Evolutionary conservation across 164 flowering plant species (phyloP).

Genomic region (Stephania cephalantha): DNA sequence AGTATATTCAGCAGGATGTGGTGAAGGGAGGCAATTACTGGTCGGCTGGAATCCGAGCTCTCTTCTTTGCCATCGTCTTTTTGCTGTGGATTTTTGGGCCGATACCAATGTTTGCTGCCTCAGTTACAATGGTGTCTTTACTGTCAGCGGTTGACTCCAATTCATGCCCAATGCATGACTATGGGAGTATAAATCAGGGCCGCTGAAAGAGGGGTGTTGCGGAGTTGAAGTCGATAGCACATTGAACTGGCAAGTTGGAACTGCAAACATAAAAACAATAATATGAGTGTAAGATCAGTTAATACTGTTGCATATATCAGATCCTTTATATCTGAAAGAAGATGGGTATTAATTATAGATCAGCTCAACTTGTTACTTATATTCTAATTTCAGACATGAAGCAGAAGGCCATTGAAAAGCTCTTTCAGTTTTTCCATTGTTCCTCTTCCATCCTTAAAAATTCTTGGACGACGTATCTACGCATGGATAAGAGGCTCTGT

Average conservation of each 20-base stretch:
- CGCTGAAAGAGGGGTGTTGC: neutral
- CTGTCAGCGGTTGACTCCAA: conserved; percentile 33
- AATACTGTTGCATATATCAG: neutral
- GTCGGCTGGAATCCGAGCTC: conserved; percentile 41
- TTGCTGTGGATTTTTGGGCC: conserved; percentile 57
- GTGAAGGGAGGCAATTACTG: conserved; percentile 43
- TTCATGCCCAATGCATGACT: conserved; percentile 28
- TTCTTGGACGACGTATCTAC: no score
- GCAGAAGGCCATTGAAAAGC: no score
- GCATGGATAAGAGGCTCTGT: no score
- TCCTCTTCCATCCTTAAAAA: no score
- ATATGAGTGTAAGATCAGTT: neutral
- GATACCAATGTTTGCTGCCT: conserved; percentile 41
- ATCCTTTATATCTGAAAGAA: neutral
- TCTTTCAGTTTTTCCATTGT: no score
- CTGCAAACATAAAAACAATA: neutral
- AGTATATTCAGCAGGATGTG: conserved; percentile 29
- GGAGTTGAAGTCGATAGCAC: neutral
- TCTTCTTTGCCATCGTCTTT: conserved; percentile 39
- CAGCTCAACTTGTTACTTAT: neutral
- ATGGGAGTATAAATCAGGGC: conserved; percentile 1
- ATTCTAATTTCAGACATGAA: neutral
- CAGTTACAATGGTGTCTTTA: conserved; percentile 28
- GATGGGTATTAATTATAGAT: neutral
- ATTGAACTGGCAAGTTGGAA: neutral